phyloP scores from a whole-genome alignment of 805 yeast genomes.

The Pichia thaimueangensis region DNA sequence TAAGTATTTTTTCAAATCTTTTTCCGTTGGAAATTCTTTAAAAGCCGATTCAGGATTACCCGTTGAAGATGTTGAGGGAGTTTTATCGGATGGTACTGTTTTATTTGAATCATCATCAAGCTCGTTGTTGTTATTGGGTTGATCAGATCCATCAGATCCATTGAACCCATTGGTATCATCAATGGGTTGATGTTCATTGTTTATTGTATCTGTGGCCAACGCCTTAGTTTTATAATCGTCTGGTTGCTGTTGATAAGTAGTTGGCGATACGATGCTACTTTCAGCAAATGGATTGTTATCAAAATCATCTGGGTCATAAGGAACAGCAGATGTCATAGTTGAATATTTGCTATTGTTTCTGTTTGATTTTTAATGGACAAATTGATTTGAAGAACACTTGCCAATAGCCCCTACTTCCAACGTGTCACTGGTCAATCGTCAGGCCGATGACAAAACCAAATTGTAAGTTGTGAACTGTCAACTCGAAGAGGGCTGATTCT shows the following conservation, averaged over 20 bases:
- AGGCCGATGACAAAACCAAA: too few relatives aligned
- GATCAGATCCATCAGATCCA: too few relatives aligned
- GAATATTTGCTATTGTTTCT: too few relatives aligned
- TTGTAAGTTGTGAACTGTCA: too few relatives aligned
- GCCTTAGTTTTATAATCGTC: conserved; percentile 52
- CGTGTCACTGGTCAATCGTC: too few relatives aligned
- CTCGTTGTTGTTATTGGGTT: neutral
- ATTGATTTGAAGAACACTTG: too few relatives aligned
- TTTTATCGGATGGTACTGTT: neutral
- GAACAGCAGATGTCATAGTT: conserved; percentile 34
- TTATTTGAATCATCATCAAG: conserved; percentile 12
- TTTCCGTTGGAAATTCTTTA: conserved; percentile 29
- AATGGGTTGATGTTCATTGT: conserved; percentile 37
- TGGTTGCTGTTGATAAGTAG: conserved; percentile 50
- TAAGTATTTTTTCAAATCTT: conserved; percentile 38
- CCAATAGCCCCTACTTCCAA: too few relatives aligned
- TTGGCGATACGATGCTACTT: conserved; percentile 24
- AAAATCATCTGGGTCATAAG: conserved; percentile 44
- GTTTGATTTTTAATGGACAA: too few relatives aligned
- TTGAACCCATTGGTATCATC: neutral
- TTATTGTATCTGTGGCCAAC: too few relatives aligned
- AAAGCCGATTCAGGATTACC: too few relatives aligned
- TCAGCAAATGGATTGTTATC: conserved; percentile 61
- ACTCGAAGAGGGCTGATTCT: too few relatives aligned
- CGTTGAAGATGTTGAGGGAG: neutral